A percentile compares a stretch with the other conserved stretches of the same genome.
Evolutionary conservation across 2,329 filamentous ascomycete genomes (phyloP).

Genomic region (Neonectria coccinea): DNA sequence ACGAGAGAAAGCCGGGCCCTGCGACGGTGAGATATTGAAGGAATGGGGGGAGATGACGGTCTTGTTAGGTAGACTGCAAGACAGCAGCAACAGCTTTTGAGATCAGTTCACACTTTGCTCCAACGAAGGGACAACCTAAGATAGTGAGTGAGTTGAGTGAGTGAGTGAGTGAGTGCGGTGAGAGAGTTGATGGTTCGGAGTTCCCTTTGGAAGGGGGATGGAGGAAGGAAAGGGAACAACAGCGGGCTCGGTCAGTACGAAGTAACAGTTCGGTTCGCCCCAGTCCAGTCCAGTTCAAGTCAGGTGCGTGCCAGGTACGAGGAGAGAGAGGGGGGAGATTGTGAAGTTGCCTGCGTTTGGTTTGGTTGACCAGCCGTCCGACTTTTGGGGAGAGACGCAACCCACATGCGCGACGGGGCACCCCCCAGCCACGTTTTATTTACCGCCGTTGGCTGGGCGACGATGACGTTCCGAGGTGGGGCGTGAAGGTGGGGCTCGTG

Average conservation of each 20-base stretch:
- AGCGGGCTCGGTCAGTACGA: slow-evolving; percentile 6
- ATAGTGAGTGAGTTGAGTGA: slow-evolving; percentile 20
- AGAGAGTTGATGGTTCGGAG: slow-evolving; percentile 3
- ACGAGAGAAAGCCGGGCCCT: slow-evolving; percentile 44
- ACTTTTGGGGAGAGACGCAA: slow-evolving; percentile 38
- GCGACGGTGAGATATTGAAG: slow-evolving; percentile 40
- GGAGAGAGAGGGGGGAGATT: slow-evolving; percentile 41
- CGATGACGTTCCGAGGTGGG: slow-evolving; percentile 40
- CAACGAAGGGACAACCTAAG: slow-evolving; percentile 38
- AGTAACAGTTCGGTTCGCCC: slow-evolving; percentile 3
- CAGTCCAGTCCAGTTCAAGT: slow-evolving; percentile 13
- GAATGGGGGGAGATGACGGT: slow-evolving; percentile 11
- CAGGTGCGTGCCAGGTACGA: slow-evolving; percentile 19
- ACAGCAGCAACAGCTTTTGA: slow-evolving; percentile 32
- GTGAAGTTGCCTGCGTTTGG: slow-evolving; percentile 33
- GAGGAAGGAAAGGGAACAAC: not conserved
- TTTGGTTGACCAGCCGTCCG: slow-evolving; percentile 38
- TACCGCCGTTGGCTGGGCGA: slow-evolving; percentile 43
- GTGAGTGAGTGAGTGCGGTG: slow-evolving; percentile 33
- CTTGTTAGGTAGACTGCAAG: slow-evolving; percentile 16
- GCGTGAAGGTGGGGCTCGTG: slow-evolving; percentile 5
- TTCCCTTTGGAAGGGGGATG: not conserved
- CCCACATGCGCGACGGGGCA: slow-evolving; percentile 25
- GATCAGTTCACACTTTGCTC: slow-evolving; percentile 43
- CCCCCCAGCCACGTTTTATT: slow-evolving; percentile 44